phyloP scores from a whole-genome alignment of 2,329 filamentous ascomycete genomes.

The Aspergillus pseudonomiae region DNA sequence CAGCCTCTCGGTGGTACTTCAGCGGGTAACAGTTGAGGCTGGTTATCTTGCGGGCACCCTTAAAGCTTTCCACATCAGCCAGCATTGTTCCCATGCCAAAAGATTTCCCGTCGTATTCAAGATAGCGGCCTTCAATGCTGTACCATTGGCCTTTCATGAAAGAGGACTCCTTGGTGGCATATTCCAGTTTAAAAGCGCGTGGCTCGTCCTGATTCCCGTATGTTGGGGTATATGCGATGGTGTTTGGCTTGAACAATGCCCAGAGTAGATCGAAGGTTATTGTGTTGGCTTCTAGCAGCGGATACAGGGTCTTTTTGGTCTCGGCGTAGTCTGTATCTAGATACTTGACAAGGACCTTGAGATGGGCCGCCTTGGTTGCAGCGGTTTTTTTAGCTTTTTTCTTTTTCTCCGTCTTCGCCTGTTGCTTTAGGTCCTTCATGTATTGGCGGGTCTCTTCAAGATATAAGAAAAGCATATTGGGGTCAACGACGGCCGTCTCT shows the following conservation, averaged over 20 bases:
- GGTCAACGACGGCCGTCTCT: slow-evolving; percentile 73
- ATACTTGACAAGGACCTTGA: slow-evolving; percentile 75
- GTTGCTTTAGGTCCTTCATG: slow-evolving; percentile 66
- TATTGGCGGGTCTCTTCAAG: slow-evolving; percentile 72
- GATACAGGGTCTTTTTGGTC: slow-evolving; percentile 77
- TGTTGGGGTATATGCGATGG: slow-evolving; percentile 74
- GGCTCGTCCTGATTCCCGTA: slow-evolving; percentile 78
- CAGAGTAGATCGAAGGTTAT: slow-evolving; percentile 89
- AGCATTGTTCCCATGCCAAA: slow-evolving; percentile 76
- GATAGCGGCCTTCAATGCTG: slow-evolving; percentile 71
- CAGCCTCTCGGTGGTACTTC: slow-evolving; percentile 74
- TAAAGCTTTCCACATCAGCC: slow-evolving; percentile 73
- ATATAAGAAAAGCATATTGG: slow-evolving; percentile 74
- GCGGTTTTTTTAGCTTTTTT: slow-evolving; percentile 44
- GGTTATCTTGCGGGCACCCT: slow-evolving; percentile 79
- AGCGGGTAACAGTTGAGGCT: slow-evolving; percentile 77
- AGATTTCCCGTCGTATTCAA: slow-evolving; percentile 85
- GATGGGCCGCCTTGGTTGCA: slow-evolving; percentile 45
- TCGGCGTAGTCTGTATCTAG: slow-evolving; percentile 80
- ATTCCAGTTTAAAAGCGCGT: slow-evolving; percentile 79
- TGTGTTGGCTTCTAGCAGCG: slow-evolving; percentile 76
- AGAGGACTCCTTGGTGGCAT: slow-evolving; percentile 68
- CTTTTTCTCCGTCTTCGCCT: slow-evolving; percentile 61
- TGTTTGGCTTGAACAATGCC: slow-evolving; percentile 87
- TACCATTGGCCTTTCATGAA: slow-evolving; percentile 77